A percentile compares a stretch with the other conserved stretches of the same genome.
Evolutionary conservation across 2,329 filamentous ascomycete species (phyloP).

Genomic region (Fusarium pseudocircinatum): DNA sequence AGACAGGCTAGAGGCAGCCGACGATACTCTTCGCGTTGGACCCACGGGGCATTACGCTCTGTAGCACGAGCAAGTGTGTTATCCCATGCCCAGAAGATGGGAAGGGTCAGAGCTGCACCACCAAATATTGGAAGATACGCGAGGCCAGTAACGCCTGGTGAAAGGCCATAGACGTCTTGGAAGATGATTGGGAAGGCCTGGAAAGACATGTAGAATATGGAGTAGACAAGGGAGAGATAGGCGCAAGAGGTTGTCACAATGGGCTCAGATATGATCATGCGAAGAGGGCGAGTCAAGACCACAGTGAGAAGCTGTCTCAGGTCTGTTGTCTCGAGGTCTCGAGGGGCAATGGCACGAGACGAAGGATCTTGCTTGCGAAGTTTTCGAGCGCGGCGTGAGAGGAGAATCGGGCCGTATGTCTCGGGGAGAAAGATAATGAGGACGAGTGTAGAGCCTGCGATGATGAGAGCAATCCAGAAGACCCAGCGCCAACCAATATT

Average conservation of each 20-base stretch:
- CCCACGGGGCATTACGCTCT: constrained; percentile 63
- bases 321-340: constrained; percentile 70
- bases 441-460: constrained; percentile 70
- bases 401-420: constrained; percentile 68
- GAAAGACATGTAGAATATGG: constrained; percentile 76
- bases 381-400: constrained; percentile 64
- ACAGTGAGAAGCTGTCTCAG: constrained; percentile 69
- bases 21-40: constrained; percentile 70
- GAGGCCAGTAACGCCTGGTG: constrained; percentile 71
- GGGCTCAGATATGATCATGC: constrained; percentile 77
- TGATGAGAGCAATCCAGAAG: constrained; percentile 76
- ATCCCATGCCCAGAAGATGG: constrained; percentile 74
- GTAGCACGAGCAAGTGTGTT: constrained; percentile 63
- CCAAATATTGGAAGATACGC: constrained; percentile 74
- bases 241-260: constrained; percentile 76
- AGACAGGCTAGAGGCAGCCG: constrained; percentile 77
- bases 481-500: constrained; percentile 74
- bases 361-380: constrained; percentile 66
- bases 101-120: constrained; percentile 67
- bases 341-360: constrained; percentile 63
- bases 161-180: constrained; percentile 68
- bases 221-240: constrained; percentile 77
- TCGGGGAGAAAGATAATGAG: constrained; percentile 72
- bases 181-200: constrained; percentile 80
- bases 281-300: constrained; percentile 75